phyloP scores from a whole-genome alignment of 139 green algal species.

The Tetradesmus obliquus region DNA sequence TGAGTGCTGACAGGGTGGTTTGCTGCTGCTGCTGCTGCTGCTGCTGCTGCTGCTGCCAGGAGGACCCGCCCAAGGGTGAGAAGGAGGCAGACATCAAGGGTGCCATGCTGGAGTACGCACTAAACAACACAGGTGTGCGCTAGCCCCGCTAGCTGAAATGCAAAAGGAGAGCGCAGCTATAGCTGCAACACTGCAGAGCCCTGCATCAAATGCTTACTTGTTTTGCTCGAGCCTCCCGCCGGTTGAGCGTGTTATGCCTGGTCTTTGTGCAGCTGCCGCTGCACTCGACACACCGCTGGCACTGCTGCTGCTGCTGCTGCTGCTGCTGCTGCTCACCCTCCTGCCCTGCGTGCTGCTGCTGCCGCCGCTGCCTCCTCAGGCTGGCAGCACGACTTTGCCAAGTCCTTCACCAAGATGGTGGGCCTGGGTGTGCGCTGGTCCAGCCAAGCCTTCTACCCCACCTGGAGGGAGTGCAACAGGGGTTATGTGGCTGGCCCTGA shows the following conservation, averaged over 20 bases:
- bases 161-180: too few relatives aligned
- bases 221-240: too few relatives aligned
- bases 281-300: neutral
- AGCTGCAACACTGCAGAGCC: too few relatives aligned
- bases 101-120: too few relatives aligned
- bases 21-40: neutral
- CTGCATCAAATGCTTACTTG: too few relatives aligned
- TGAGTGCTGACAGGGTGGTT: too few relatives aligned
- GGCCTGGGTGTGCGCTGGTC: neutral
- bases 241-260: too few relatives aligned
- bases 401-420: neutral
- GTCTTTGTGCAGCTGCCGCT: neutral
- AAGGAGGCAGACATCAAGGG: too few relatives aligned
- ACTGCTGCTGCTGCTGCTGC: too few relatives aligned
- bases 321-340: neutral
- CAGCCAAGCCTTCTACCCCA: neutral
- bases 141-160: too few relatives aligned
- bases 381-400: constrained; percentile 1
- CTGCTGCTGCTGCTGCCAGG: neutral
- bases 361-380: neutral
- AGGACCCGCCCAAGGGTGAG: neutral
- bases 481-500: too few relatives aligned
- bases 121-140: too few relatives aligned
- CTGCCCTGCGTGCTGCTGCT: neutral
- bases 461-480: neutral